Conservation (phyloP, 192 early-diverging fungal genomes). For the Jimgerdemannia flammicorona region DNA sequence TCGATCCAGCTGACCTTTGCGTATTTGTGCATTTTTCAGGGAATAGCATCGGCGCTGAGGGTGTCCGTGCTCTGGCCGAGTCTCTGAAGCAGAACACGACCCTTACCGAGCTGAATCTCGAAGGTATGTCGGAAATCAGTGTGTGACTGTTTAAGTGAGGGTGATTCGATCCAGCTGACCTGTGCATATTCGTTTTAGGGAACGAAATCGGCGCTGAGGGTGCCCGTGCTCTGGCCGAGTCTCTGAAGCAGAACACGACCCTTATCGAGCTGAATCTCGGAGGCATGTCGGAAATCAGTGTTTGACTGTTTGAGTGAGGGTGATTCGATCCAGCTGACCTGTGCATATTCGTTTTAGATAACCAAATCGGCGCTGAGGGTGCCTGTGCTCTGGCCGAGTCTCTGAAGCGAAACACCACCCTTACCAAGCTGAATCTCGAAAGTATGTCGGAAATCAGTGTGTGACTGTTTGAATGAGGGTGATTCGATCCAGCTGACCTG, state of each 20-base stretch:
- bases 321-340: neutral
- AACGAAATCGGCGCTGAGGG: no score
- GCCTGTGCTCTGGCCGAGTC: neutral
- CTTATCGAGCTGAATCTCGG: neutral
- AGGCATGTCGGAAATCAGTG: neutral
- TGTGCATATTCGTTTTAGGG: no score
- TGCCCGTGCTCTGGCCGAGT: no score
- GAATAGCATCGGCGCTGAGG: no score
- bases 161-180: no score
- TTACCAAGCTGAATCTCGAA: neutral
- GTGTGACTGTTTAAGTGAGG: no score
- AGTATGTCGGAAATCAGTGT: neutral
- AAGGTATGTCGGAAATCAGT: no score
- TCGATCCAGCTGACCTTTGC: no score
- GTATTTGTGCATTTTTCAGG: no score
- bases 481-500: neutral
- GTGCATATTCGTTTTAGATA: neutral
- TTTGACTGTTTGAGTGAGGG: neutral
- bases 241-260: neutral
- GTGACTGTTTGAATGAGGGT: neutral
- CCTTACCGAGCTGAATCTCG: no score
- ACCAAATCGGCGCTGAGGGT: neutral
- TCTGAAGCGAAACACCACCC: neutral
- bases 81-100: neutral
- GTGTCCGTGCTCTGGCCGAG: no score